phyloP scores from a whole-genome alignment of 176 grass and related monocot genomes.

The Leersia perrieri region DNA sequence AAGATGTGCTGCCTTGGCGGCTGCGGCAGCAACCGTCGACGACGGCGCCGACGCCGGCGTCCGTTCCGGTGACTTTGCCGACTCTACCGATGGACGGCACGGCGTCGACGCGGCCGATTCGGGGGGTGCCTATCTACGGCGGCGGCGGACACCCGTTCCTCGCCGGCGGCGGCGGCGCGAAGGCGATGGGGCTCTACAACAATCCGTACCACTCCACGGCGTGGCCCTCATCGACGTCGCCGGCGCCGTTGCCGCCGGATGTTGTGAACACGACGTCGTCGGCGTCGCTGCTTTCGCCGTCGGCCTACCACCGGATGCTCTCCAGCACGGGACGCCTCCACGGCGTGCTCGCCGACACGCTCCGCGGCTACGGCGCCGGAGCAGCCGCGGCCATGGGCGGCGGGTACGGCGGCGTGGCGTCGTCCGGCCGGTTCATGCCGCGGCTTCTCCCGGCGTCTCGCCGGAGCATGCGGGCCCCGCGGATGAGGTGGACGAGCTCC shows the following conservation, averaged over 20 bases:
- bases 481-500: conserved; percentile 87
- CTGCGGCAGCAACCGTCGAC: background rate
- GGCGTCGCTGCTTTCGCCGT: conserved; percentile 17
- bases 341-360: conserved; percentile 36
- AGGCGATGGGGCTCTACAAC: conserved; percentile 30
- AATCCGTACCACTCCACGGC: conserved; percentile 25
- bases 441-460: conserved; percentile 42
- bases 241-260: too few relatives aligned
- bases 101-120: conserved; percentile 36
- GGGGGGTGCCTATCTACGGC: conserved; percentile 57
- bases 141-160: conserved; percentile 17
- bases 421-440: conserved; percentile 46
- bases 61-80: conserved; percentile 7
- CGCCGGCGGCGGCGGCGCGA: background rate
- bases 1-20: background rate
- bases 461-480: conserved; percentile 71
- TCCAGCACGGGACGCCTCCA: conserved; percentile 40
- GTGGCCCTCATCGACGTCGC: conserved; percentile 22
- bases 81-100: background rate
- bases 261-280: background rate
- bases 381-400: background rate
- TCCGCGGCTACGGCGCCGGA: conserved; percentile 26
- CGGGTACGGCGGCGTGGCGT: conserved; percentile 21
- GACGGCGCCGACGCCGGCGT: background rate
- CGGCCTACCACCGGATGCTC: conserved; percentile 57